A percentile compares a stretch with the other conserved stretches of the same genome.
phyloP scores from a whole-genome alignment of 1,284 basidiomycete genomes.

The Mycocalia duriaeana region DNA sequence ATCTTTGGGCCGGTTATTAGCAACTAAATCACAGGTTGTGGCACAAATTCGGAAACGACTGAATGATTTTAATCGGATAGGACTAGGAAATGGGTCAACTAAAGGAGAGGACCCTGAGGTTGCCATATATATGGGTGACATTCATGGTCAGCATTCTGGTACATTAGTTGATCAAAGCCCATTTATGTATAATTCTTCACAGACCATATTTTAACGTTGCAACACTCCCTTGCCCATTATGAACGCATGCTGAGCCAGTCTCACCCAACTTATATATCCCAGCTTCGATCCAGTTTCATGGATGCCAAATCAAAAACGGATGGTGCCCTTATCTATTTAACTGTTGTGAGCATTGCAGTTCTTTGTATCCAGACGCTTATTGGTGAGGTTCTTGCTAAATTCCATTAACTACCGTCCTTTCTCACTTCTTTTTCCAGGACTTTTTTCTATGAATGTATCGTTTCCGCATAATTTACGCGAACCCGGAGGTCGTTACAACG shows the following conservation, averaged over 20 bases:
- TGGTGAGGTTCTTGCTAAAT: conserved; percentile 36
- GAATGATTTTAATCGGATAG: conserved; percentile 31
- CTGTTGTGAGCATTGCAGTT: conserved; percentile 63
- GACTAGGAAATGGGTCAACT: conserved; percentile 32
- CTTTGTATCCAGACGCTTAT: conserved; percentile 65
- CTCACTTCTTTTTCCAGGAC: conserved; percentile 34
- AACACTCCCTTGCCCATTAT: conserved; percentile 83
- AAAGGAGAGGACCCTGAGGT: conserved; percentile 56
- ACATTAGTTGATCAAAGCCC: neutral
- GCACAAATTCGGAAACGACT: conserved; percentile 77
- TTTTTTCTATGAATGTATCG: conserved; percentile 59
- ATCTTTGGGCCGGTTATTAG: conserved; percentile 73
- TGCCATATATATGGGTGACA: conserved; percentile 87
- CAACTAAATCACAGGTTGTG: conserved; percentile 81
- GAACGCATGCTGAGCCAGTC: conserved; percentile 86
- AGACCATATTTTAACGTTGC: conserved; percentile 91
- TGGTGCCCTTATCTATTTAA: conserved; percentile 63
- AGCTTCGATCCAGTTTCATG: conserved; percentile 64
- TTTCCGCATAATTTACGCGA: conserved; percentile 32
- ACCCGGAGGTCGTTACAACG: conserved; percentile 28
- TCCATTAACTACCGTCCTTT: neutral
- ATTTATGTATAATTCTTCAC: conserved; percentile 5
- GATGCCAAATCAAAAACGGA: conserved; percentile 62
- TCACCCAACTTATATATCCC: conserved; percentile 81
- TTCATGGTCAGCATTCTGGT: conserved; percentile 62